Base-by-base conservation (phyloP, 208 protist genomes). In the Crithidia fasciculata region DNA sequence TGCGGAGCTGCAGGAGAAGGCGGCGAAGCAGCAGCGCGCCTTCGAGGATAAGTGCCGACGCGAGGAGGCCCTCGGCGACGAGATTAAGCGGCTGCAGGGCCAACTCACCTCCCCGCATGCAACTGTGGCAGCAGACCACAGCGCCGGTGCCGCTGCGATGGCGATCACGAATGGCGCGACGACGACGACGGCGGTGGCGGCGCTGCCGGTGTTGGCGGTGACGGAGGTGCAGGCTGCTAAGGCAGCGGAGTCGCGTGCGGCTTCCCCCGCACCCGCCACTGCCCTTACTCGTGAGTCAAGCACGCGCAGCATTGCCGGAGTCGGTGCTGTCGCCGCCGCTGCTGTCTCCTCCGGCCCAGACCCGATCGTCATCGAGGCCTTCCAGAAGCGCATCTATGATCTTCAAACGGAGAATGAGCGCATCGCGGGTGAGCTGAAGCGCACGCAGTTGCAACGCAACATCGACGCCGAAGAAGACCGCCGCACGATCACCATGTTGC, bases 41-140 rank as follows among this genome's bases (percentile, higher is more conserved):
- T 93, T 88, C 54, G 88, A 92, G 62, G 82, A 92, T 45, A 93
- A 90, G 78, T 89, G 83, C 69, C 62, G 78, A 28, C 57, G 72
- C 37, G 84, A 91, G 70, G 86, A 88, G 74, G 76, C 73, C 8
- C 74, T 92, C 10, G 47, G 71, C 47, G 55, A 73, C 18, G 69
- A 83, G 28, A 57, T 86, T 5, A 66, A 61, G 59, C 64, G 66
- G 13, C 62, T 87, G 36, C 66, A 76, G 19, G 66, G 50, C 0
- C 61, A 78, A 13, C 63, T 80, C 15, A n/a, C 19, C 40, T 36
- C 45, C 0, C 49, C 71, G 57, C 64, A 74, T 28, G 54, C 68
- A 10, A 36, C 47, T n/a, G 28, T 28, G 37, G 45, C 47, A 61
- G 66, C 57, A 13, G 70, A 47, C 53, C 36, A 19, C n/a, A 76